phyloP scores from a whole-genome alignment of 1,139 yeast species.

The Spathaspora sp. region DNA sequence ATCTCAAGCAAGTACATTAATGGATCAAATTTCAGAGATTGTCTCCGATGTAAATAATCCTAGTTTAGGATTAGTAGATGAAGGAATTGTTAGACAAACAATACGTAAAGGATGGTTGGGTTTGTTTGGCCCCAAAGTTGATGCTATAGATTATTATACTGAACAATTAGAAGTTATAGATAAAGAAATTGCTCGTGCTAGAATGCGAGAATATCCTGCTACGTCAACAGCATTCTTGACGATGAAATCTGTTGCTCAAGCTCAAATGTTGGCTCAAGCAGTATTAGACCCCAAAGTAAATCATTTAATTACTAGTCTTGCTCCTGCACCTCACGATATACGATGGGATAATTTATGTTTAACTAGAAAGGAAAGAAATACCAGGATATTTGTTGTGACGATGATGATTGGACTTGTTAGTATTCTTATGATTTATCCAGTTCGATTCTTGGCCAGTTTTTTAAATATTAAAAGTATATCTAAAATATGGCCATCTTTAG shows the following conservation, averaged over 20 bases:
- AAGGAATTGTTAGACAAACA: constrained; percentile 44
- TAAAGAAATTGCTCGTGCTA: constrained; percentile 52
- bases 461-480: constrained; percentile 67
- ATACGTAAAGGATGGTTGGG: constrained; percentile 53
- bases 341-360: constrained; percentile 75
- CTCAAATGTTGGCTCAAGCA: constrained; percentile 90
- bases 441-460: constrained; percentile 69
- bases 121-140: constrained; percentile 56
- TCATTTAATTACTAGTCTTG: constrained; percentile 68
- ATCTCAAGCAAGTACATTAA: constrained; percentile 10
- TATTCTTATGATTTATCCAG: constrained; percentile 69
- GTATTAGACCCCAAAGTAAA: constrained; percentile 77
- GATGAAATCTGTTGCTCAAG: constrained; percentile 81
- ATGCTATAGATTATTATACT: constrained; percentile 63
- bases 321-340: constrained; percentile 88
- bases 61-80: constrained; percentile 22
- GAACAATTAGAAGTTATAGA: constrained; percentile 58
- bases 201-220: constrained; percentile 64
- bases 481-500: constrained; percentile 72
- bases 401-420: constrained; percentile 62
- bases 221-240: constrained; percentile 71
- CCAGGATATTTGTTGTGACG: constrained; percentile 63
- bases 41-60: constrained; percentile 5
- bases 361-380: constrained; percentile 54
- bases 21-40: constrained; percentile 21